phyloP scores from a whole-genome alignment of 208 protist species.

The Endotrypanum monterogeii region DNA sequence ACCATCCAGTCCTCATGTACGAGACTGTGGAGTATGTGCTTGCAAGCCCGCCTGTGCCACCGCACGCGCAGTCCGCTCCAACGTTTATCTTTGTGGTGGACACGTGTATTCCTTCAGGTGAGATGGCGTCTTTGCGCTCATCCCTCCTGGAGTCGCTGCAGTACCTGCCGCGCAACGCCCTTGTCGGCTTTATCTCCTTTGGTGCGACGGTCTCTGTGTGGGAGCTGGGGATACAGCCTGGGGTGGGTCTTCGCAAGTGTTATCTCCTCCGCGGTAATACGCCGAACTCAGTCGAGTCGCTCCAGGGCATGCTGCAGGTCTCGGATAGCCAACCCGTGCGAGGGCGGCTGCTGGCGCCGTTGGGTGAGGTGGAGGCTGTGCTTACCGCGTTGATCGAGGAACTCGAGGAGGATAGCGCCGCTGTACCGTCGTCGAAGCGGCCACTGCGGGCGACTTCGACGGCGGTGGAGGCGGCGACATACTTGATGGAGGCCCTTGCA shows the following conservation, averaged over 20 bases:
- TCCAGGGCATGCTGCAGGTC: slow-evolving; percentile 66
- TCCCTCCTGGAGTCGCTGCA: slow-evolving; percentile 92
- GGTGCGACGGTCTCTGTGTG: slow-evolving; percentile 91
- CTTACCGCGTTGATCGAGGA: slow-evolving; percentile 60
- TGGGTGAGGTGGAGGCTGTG: slow-evolving; percentile 89
- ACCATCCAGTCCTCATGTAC: slow-evolving; percentile 69
- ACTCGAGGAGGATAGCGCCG: slow-evolving; percentile 49
- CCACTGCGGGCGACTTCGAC: slow-evolving; percentile 74
- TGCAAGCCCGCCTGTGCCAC: slow-evolving; percentile 11
- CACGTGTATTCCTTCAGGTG: slow-evolving; percentile 91
- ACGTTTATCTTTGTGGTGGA: slow-evolving; percentile 97
- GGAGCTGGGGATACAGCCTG: slow-evolving; percentile 51
- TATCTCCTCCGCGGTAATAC: slow-evolving; percentile 68
- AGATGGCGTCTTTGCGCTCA: slow-evolving; percentile 92
- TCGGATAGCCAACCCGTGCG: slow-evolving; percentile 57
- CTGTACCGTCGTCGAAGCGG: slow-evolving; percentile 55
- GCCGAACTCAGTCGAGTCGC: slow-evolving; percentile 40
- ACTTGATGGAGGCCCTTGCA: slow-evolving; percentile 61
- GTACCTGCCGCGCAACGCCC: slow-evolving; percentile 92
- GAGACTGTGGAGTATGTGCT: slow-evolving; percentile 90
- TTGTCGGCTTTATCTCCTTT: slow-evolving; percentile 98
- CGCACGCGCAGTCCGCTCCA: slow-evolving; percentile 12
- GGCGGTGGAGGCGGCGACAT: slow-evolving; percentile 63
- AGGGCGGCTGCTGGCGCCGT: slow-evolving; percentile 93
- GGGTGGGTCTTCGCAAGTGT: slow-evolving; percentile 65